Percentiles rank a stretch among this genome's conserved stretches.
Conservation (phyloP, 23 red algal species). For the Gracilaria gracilis region DNA sequence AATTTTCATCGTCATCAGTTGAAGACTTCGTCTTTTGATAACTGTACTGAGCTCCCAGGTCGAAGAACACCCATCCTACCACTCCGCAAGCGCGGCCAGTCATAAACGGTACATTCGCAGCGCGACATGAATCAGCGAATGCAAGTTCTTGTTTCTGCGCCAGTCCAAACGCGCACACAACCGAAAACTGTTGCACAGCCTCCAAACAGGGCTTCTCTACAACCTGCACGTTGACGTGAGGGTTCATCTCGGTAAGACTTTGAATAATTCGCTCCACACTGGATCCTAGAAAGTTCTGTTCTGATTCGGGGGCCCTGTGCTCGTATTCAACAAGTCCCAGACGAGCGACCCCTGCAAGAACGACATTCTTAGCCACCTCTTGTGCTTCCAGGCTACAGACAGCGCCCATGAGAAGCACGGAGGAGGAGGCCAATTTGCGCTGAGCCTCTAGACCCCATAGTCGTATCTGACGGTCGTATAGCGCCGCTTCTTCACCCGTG, state of each 20-base stretch:
- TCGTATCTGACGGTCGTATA: constrained; percentile 88
- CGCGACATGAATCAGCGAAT: constrained; percentile 45
- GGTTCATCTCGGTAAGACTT: constrained; percentile 70
- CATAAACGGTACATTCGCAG: constrained; percentile 47
- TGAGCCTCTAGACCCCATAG: constrained; percentile 87
- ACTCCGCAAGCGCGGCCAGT: constrained; percentile 36
- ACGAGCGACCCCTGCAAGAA: constrained; percentile 72
- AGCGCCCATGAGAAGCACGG: constrained; percentile 60
- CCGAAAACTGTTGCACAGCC: constrained; percentile 27
- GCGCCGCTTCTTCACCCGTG: constrained; percentile 65
- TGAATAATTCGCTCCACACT: constrained; percentile 27
- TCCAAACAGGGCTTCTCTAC: constrained; percentile 19
- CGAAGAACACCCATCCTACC: constrained; percentile 67
- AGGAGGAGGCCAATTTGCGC: constrained; percentile 56
- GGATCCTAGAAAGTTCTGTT: constrained; percentile 46
- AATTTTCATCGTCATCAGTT: not conserved
- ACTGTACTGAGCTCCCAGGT: constrained; percentile 43
- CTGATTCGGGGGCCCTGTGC: not conserved
- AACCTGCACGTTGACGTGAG: constrained; percentile 55
- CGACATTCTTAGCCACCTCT: constrained; percentile 82
- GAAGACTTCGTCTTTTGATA: constrained; percentile 34
- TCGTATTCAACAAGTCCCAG: constrained; percentile 43
- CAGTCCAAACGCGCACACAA: constrained; percentile 60
- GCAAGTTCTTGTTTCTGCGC: constrained; percentile 28
- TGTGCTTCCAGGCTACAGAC: constrained; percentile 39